These are phyloP conservation scores for Mycena olivaceomarginata DNA, from an alignment of 768 basidiomycete species.

Conservation along the genomic window DNA sequence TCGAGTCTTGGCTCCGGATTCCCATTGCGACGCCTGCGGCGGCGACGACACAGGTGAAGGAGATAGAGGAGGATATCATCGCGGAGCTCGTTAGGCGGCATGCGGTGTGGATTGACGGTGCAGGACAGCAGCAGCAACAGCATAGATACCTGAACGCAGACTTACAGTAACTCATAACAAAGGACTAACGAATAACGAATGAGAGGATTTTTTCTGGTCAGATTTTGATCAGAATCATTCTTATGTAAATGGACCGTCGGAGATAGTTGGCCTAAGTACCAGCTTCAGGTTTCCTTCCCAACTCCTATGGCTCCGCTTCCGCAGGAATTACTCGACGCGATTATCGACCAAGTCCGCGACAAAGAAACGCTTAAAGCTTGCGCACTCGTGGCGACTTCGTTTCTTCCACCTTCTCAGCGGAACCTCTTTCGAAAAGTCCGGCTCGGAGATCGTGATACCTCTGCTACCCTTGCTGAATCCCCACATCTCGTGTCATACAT, in stretches of 20 bases:
- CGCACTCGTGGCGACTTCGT: slow-evolving; percentile 21
- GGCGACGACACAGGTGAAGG: slow-evolving; percentile 66
- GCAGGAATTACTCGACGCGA: slow-evolving; percentile 29
- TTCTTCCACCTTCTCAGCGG: slow-evolving; percentile 30
- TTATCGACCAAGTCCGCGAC: slow-evolving; percentile 5
- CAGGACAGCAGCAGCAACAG: neutral
- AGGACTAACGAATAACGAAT: neutral
- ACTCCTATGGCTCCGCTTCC: slow-evolving; percentile 3
- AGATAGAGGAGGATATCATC: slow-evolving; percentile 97
- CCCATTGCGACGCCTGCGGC: slow-evolving; percentile 55
- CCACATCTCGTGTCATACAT: slow-evolving; percentile 28
- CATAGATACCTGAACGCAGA: neutral
- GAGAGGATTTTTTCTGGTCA: too few species aligned
- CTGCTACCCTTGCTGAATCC: slow-evolving; percentile 1
- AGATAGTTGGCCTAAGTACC: too few species aligned
- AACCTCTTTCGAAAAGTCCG: neutral
- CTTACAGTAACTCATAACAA: too few species aligned
- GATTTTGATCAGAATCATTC: too few species aligned
- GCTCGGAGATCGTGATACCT: too few species aligned
- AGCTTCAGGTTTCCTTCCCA: too few species aligned
- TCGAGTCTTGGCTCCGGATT: slow-evolving; percentile 81
- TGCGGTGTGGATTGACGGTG: slow-evolving; percentile 74
- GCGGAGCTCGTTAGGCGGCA: slow-evolving; percentile 85
- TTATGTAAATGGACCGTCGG: too few species aligned
- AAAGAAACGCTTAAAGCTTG: neutral